phyloP scores from a whole-genome alignment of 2,329 filamentous ascomycete genomes.

The Ilyonectria mors-panacis region DNA sequence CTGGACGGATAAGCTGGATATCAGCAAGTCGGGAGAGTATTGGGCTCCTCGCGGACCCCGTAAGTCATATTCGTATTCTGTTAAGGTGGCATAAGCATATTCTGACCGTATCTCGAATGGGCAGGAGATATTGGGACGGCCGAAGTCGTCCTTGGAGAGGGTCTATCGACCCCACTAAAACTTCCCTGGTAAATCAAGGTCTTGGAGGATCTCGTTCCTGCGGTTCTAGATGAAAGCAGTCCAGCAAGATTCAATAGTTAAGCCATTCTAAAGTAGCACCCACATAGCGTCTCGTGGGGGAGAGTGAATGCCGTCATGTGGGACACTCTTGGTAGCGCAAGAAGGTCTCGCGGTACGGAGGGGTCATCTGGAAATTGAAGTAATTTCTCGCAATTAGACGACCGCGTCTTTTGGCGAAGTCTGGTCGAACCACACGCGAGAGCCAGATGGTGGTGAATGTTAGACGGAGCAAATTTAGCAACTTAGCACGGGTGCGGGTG shows the following conservation, averaged over 20 bases:
- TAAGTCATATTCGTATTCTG: constrained; percentile 56
- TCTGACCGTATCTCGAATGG: constrained; percentile 27
- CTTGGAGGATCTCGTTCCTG: neutral
- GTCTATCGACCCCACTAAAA: constrained; percentile 74
- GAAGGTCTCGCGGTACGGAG: neutral
- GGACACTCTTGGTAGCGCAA: constrained; percentile 9
- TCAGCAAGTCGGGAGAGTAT: constrained; percentile 77
- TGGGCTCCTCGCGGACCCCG: constrained; percentile 81
- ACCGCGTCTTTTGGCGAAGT: constrained; percentile 8
- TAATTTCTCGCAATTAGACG: constrained; percentile 25
- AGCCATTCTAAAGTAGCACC: neutral
- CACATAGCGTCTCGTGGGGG: constrained; percentile 8
- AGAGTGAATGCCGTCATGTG: constrained; percentile 22
- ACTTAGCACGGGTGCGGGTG: constrained; percentile 12
- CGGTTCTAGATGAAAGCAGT: neutral
- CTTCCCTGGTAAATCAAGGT: constrained; percentile 72
- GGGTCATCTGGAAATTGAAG: constrained; percentile 23
- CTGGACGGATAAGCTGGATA: constrained; percentile 75
- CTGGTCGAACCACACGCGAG: constrained; percentile 1
- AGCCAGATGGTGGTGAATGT: constrained; percentile 1
- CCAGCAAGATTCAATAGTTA: neutral
- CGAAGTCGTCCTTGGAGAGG: constrained; percentile 72
- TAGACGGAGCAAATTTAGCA: constrained; percentile 17
- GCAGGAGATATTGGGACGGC: constrained; percentile 78
- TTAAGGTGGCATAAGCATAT: neutral